A percentile compares a stretch with the other conserved stretches of the same genome.
These are phyloP conservation scores for Sporisorium sorghi DNA, from an alignment of 1,284 basidiomycete genomes.

Conservation along the genomic window DNA sequence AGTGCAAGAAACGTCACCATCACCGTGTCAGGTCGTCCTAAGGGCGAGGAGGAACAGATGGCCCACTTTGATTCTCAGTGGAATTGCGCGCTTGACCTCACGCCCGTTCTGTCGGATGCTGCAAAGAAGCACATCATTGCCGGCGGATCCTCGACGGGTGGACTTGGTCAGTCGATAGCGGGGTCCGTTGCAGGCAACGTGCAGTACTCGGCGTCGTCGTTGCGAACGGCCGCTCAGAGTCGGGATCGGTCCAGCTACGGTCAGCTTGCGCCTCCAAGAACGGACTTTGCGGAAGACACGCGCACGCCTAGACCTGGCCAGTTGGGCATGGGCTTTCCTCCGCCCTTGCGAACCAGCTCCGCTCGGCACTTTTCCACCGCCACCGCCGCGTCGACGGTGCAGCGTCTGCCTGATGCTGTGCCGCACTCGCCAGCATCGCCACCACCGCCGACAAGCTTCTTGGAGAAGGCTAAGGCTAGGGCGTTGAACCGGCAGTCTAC, in stretches of 20 bases:
- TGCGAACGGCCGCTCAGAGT: conserved; percentile 5
- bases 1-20: conserved; percentile 41
- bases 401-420: not conserved
- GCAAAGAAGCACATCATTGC: conserved; percentile 18
- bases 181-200: conserved; percentile 27
- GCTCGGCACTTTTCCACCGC: conserved; percentile 15
- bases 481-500: conserved; percentile 7
- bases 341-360: conserved; percentile 16
- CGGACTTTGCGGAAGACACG: conserved; percentile 2
- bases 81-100: conserved; percentile 45
- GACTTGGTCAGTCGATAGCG: not conserved
- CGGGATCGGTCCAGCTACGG: not conserved
- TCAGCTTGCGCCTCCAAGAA: not conserved
- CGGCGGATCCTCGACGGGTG: not conserved
- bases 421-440: no score
- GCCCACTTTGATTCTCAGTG: conserved; percentile 47
- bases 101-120: conserved; percentile 28
- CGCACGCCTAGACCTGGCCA: conserved; percentile 33
- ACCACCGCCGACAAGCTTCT: conserved; percentile 1
- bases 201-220: conserved; percentile 34
- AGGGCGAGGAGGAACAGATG: conserved; percentile 14
- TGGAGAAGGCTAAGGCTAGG: conserved; percentile 25
- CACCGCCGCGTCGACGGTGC: not conserved
- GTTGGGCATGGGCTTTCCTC: conserved; percentile 29
- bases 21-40: conserved; percentile 30